Base-by-base conservation (phyloP, 495 filamentous ascomycete genomes). In the Lichina pygmaea region DNA sequence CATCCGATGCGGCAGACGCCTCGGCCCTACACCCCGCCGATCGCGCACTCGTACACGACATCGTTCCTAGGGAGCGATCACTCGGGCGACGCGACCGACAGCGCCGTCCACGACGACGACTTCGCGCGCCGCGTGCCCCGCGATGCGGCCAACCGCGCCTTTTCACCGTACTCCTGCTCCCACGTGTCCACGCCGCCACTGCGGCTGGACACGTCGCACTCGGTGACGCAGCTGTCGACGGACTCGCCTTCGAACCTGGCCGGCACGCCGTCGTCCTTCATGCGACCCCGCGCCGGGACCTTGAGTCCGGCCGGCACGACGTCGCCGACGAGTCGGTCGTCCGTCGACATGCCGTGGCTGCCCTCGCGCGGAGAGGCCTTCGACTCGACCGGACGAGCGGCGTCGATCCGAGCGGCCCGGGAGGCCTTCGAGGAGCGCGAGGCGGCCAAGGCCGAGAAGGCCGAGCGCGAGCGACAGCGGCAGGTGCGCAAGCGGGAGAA, bases 1-100 rank as follows among this genome's bases (percentile, higher is more conserved):
- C 67, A 74, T 52, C 67, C 71, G 3, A 66, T 74, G 67, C 67
- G 70, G 33, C 72, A 72, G 48, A 70, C 66, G 8, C 68, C 70
- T 13, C 60, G 66, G 34, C 59, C 63, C 10, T 72, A 69, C 53
- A 73, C 67, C 2, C 67, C 70, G 31, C 65, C 71, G n/a, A 52
- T 66, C 9, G 58, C 60, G 33, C 63, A 64, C 17, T 75, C 72
- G 0, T 64, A 62, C 46, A 61, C 69, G 33, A 60, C 57, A 5
- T 72, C 69, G 1, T 51, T 60, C 33, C 57, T 57, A 41, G 66
- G 64, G 34, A 66, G 63, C 49, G 67, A 69, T 24, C 53, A 58
- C n/a, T 57, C 56, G 11, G 51, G 54, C 7, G 64, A 62, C 38
- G 60, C 44, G 43, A 54, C 56, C 34, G 53, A 60, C 46, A 54